phyloP scores from a whole-genome alignment of 306 rosid genomes.

The Morella rubra region DNA sequence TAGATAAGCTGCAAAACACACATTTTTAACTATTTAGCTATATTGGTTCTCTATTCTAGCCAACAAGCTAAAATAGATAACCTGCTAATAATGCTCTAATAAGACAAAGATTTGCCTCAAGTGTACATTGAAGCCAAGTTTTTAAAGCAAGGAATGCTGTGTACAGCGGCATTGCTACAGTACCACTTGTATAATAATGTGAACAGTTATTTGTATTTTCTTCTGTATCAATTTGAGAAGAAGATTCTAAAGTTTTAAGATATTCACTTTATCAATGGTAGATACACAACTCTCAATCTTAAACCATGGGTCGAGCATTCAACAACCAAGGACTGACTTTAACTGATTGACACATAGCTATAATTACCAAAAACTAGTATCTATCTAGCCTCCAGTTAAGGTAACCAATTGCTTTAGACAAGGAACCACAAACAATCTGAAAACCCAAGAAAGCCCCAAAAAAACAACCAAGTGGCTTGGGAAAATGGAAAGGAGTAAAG shows the following conservation, averaged over 20 bases:
- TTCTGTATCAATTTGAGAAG: not conserved
- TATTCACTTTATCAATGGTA: not conserved
- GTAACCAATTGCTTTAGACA: not conserved
- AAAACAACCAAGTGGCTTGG: not conserved
- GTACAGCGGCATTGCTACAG: no score
- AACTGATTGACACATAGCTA: not conserved
- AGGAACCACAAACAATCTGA: not conserved
- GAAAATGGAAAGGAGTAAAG: not conserved
- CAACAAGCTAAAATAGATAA: no score
- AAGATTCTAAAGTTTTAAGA: not conserved
- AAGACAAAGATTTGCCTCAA: not conserved
- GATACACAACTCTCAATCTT: not conserved
- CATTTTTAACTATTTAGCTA: no score
- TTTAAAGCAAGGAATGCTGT: not conserved
- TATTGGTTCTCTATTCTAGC: no score
- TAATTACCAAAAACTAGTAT: no score
- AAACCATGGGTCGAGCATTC: not conserved
- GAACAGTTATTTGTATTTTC: not conserved
- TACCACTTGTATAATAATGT: not conserved
- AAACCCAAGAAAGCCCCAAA: not conserved
- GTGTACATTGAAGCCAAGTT: not conserved
- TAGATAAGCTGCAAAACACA: no score
- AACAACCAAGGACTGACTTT: not conserved
- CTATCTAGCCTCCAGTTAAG: not conserved
- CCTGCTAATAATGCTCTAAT: no score